A percentile compares a stretch with the other conserved stretches of the same genome.
Conservation (phyloP, 1,139 yeast genomes). For the Kodamaea plutei region DNA sequence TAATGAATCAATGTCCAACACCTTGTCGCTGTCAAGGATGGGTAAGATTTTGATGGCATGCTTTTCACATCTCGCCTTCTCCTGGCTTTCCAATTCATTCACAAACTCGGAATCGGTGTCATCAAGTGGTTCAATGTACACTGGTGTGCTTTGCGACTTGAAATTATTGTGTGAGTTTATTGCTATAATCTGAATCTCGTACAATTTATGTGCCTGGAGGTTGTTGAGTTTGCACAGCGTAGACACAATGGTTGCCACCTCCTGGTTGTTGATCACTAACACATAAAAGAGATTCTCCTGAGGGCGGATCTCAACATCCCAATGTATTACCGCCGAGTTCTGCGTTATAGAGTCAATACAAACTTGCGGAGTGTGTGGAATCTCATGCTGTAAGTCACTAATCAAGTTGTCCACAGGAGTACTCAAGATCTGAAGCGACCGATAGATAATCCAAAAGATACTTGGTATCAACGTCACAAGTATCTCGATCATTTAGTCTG, state of each 20-base stretch:
- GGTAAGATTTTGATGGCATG: neutral
- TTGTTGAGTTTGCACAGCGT: slow-evolving; percentile 37
- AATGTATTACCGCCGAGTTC: slow-evolving; percentile 34
- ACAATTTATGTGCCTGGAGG: slow-evolving; percentile 25
- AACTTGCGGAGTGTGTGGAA: slow-evolving; percentile 39
- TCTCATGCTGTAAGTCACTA: slow-evolving; percentile 35
- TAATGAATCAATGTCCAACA: neutral
- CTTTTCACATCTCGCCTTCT: slow-evolving; percentile 2
- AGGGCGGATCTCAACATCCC: slow-evolving; percentile 36
- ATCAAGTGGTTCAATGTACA: slow-evolving; percentile 18
- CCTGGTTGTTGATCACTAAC: slow-evolving; percentile 33
- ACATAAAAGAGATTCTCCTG: slow-evolving; percentile 36
- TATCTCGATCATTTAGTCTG: slow-evolving; percentile 32
- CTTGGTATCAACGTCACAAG: slow-evolving; percentile 43
- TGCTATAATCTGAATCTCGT: slow-evolving; percentile 39
- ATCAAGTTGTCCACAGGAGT: slow-evolving; percentile 38
- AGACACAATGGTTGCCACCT: slow-evolving; percentile 36
- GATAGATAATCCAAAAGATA: slow-evolving; percentile 38
- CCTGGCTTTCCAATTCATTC: neutral
- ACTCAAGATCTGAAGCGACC: slow-evolving; percentile 32
- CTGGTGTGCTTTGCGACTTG: slow-evolving; percentile 33
- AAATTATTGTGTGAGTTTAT: slow-evolving; percentile 36
- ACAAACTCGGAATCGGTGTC: neutral
- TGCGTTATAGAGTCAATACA: slow-evolving; percentile 36
- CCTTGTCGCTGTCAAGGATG: neutral